phyloP scores from a whole-genome alignment of 352 stramenopile genomes.

The Thraustochytrium striatum region DNA sequence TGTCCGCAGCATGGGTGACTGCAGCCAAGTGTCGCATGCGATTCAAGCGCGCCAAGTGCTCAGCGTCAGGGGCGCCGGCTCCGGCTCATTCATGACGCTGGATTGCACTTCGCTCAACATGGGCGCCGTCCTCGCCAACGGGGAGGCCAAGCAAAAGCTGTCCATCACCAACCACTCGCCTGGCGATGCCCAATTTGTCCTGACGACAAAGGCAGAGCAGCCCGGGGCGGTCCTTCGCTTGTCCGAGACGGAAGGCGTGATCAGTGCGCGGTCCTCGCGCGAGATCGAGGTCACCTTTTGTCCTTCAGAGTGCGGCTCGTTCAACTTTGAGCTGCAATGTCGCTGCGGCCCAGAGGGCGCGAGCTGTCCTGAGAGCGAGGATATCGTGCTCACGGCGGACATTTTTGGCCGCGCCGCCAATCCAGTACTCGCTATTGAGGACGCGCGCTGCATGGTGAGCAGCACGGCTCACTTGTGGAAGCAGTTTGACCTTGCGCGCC shows the following conservation, averaged over 20 bases:
- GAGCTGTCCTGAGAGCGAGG: background rate
- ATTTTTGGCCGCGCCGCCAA: background rate
- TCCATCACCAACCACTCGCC: slow-evolving; percentile 3
- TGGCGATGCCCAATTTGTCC: slow-evolving; percentile 1
- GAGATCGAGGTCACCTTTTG: background rate
- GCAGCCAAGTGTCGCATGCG: background rate
- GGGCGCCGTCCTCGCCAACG: slow-evolving; percentile 10
- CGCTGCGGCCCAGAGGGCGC: background rate
- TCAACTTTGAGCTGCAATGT: slow-evolving; percentile 15
- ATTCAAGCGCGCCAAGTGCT: background rate
- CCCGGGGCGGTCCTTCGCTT: background rate
- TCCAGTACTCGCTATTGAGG: slow-evolving; percentile 5
- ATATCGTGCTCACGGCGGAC: background rate
- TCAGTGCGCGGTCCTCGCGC: background rate
- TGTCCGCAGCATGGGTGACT: background rate
- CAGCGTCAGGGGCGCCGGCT: background rate
- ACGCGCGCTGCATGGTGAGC: background rate
- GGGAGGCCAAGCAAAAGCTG: background rate
- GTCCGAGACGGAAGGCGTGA: background rate
- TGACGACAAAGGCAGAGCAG: background rate
- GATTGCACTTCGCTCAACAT: background rate
- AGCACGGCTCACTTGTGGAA: slow-evolving; percentile 16
- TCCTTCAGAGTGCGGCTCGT: background rate
- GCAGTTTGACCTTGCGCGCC: background rate
- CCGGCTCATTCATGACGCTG: background rate